phyloP scores from a whole-genome alignment of 2,329 filamentous ascomycete species.

The Calonectria hongkongensis region DNA sequence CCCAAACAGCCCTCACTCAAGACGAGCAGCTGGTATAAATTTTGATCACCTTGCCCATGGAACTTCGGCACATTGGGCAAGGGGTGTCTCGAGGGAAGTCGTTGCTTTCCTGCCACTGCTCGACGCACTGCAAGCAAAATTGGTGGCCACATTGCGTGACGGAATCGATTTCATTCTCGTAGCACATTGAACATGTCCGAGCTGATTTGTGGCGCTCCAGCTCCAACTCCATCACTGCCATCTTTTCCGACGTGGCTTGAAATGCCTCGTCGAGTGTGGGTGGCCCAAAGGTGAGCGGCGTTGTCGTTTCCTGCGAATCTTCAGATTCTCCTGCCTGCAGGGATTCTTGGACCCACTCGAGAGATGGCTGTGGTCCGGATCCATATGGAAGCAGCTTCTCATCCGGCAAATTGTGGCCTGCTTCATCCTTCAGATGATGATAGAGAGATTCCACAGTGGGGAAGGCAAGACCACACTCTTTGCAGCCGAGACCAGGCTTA shows the following conservation, averaged over 20 bases:
- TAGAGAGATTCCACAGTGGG: neutral
- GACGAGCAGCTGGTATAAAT: neutral
- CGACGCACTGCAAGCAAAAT: slow-evolving; percentile 29
- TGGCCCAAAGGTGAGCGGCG: neutral
- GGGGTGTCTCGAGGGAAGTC: neutral
- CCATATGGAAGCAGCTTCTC: neutral
- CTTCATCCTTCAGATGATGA: neutral
- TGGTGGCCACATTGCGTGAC: slow-evolving; percentile 31
- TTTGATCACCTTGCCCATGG: slow-evolving; percentile 20
- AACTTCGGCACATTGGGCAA: slow-evolving; percentile 30
- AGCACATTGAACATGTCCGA: slow-evolving; percentile 35
- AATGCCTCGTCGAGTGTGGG: neutral
- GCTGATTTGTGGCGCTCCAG: slow-evolving; percentile 19
- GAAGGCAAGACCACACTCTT: neutral
- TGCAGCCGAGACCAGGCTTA: neutral
- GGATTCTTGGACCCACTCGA: neutral
- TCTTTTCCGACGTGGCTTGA: neutral
- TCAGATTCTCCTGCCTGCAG: neutral
- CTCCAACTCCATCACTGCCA: neutral
- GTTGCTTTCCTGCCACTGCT: neutral
- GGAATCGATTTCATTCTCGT: slow-evolving; percentile 15
- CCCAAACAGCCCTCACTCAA: too few species aligned
- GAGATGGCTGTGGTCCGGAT: neutral
- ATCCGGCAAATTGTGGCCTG: neutral
- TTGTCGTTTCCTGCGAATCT: neutral